These are phyloP conservation scores for Torulaspora globosa DNA, from an alignment of 1,139 yeast genomes.

Conservation along the genomic window DNA sequence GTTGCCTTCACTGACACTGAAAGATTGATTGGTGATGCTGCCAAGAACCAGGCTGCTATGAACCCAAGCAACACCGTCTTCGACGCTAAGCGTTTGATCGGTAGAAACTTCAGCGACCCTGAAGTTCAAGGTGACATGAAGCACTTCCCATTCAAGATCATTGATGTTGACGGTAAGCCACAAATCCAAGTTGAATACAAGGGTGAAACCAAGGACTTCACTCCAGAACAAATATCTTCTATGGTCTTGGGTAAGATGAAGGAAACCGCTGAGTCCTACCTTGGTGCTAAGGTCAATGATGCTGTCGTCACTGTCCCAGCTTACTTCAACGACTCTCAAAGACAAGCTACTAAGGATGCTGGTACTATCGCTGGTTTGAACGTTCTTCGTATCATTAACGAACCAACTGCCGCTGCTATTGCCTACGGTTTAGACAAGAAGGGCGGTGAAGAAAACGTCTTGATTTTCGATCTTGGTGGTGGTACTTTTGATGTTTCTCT, in stretches of 20 bases:
- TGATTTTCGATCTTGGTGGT: constrained; percentile 97
- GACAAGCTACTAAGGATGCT: constrained; percentile 99
- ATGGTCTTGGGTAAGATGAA: constrained; percentile 97
- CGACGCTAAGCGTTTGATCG: constrained; percentile 98
- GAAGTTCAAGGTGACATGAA: constrained; percentile 94
- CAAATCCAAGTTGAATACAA: constrained; percentile 91
- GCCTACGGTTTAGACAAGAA: constrained; percentile 97
- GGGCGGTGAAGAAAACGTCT: constrained; percentile 81
- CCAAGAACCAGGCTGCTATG: constrained; percentile 98
- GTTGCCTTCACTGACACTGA: constrained; percentile 98
- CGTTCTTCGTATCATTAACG: constrained; percentile 96
- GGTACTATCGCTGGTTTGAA: constrained; percentile 97
- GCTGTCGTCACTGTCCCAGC: constrained; percentile 98
- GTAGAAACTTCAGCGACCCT: constrained; percentile 87
- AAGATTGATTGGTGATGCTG: constrained; percentile 98
- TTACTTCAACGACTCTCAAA: constrained; percentile 96
- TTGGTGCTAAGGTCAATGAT: constrained; percentile 87
- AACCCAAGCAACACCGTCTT: constrained; percentile 97
- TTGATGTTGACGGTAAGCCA: constrained; percentile 86
- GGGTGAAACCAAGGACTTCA: constrained; percentile 89
- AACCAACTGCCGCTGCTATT: constrained; percentile 98
- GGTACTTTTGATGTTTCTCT: constrained; percentile 99
- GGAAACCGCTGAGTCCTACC: constrained; percentile 95
- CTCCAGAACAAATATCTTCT: constrained; percentile 96
- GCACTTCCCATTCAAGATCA: constrained; percentile 96